phyloP scores from a whole-genome alignment of 495 filamentous ascomycete species.

The Penicillium tannophilum region DNA sequence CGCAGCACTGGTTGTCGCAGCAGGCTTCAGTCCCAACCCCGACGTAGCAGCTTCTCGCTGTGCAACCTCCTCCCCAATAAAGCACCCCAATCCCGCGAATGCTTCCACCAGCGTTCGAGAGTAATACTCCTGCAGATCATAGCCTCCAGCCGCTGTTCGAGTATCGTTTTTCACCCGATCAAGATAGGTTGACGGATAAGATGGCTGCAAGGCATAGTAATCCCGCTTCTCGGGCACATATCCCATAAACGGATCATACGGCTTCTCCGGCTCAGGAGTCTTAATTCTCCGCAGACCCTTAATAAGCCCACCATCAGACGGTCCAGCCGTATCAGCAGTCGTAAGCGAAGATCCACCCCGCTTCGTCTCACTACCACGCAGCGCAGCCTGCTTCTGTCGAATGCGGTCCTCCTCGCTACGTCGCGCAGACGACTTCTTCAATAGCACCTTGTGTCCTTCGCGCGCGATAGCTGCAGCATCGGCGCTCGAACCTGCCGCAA shows the following conservation, averaged over 20 bases:
- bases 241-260: conserved; percentile 89
- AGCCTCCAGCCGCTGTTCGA: conserved; percentile 75
- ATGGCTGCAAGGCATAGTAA: conserved; percentile 66
- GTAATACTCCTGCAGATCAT: conserved; percentile 78
- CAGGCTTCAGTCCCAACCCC: conserved; percentile 22
- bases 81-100: conserved; percentile 83
- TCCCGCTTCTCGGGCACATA: conserved; percentile 62
- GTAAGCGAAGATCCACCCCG: conserved; percentile 27
- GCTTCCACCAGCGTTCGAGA: conserved; percentile 80
- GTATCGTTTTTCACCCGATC: conserved; percentile 60
- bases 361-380: conserved; percentile 40
- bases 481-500: conserved; percentile 49
- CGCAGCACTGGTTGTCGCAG: conserved; percentile 37
- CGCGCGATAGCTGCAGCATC: conserved; percentile 55
- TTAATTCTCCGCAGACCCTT: conserved; percentile 73
- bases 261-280: conserved; percentile 63
- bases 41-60: conserved; percentile 34
- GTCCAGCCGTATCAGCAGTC: conserved; percentile 27
- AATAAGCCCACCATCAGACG: conserved; percentile 53
- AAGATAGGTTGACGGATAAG: conserved; percentile 68
- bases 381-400: conserved; percentile 46
- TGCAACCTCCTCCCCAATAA: conserved; percentile 76
- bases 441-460: conserved; percentile 62
- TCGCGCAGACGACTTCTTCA: conserved; percentile 65
- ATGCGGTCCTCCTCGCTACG: conserved; percentile 53